These are phyloP conservation scores for Pholiota molesta DNA, from an alignment of 768 basidiomycete species.

Conservation along the genomic window DNA sequence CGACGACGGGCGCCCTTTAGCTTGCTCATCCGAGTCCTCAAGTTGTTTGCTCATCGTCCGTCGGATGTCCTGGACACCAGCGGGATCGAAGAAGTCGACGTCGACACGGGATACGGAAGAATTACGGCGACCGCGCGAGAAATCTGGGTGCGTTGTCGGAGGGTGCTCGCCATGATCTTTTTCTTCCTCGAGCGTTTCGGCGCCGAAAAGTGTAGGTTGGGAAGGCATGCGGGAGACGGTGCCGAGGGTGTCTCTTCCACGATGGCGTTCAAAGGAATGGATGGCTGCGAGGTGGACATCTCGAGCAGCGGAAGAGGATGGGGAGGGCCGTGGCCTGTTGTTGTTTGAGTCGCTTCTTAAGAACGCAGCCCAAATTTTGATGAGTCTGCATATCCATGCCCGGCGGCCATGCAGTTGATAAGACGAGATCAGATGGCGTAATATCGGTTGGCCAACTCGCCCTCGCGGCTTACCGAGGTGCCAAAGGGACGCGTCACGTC, in stretches of 20 bases:
- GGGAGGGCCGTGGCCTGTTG: background rate
- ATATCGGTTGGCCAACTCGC: background rate
- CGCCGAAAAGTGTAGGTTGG: conserved; percentile 18
- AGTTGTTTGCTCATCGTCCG: conserved; percentile 37
- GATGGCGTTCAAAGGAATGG: conserved; percentile 17
- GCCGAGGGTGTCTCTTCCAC: conserved; percentile 21
- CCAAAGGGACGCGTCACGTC: conserved; percentile 2
- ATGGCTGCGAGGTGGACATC: conserved; percentile 18
- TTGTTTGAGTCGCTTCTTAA: background rate
- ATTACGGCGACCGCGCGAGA: conserved; percentile 28
- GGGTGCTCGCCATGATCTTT: conserved; percentile 11
- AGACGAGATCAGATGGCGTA: conserved; percentile 9
- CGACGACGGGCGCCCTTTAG: background rate
- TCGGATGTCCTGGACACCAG: conserved; percentile 48
- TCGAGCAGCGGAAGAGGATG: conserved; percentile 19
- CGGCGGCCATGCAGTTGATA: conserved; percentile 6
- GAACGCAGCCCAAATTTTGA: background rate
- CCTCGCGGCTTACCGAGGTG: background rate
- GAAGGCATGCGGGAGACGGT: conserved; percentile 20
- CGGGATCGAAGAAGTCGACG: conserved; percentile 57
- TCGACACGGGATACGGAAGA: conserved; percentile 40
- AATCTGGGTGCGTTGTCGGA: conserved; percentile 17
- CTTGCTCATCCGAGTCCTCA: conserved; percentile 14
- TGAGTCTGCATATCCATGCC: conserved; percentile 21
- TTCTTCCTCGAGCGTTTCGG: background rate